Conservation (phyloP, 805 yeast species). For the Metschnikowia shivogae region DNA sequence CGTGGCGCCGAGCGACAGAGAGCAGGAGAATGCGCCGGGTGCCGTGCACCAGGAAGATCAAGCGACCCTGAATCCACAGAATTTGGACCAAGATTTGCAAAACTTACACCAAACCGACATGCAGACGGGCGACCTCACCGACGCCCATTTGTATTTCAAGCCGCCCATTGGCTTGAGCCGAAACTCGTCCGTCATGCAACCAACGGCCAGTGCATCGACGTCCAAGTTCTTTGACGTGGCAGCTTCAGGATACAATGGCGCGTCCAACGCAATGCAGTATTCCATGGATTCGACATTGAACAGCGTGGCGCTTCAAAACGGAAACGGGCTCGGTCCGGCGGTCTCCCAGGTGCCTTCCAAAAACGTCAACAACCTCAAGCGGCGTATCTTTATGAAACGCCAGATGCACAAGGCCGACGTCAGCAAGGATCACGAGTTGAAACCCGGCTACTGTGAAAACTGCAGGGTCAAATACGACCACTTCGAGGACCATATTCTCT, state of each 20-base stretch:
- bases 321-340: conserved; percentile 59
- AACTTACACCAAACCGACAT: background rate
- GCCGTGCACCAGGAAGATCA: no score
- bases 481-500: conserved; percentile 68
- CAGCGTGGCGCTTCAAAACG: conserved; percentile 25
- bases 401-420: conserved; percentile 25
- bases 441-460: conserved; percentile 89
- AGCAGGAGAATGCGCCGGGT: no score
- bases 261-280: conserved; percentile 39
- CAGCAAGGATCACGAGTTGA: conserved; percentile 28
- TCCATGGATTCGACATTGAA: conserved; percentile 40
- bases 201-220: conserved; percentile 23
- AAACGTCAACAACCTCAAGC: conserved; percentile 45
- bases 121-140: background rate
- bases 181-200: conserved; percentile 38
- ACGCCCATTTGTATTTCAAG: conserved; percentile 19
- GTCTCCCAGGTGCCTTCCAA: conserved; percentile 54
- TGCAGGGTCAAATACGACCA: conserved; percentile 80
- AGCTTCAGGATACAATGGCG: conserved; percentile 43
- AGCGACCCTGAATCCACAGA: no score
- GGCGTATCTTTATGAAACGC: conserved; percentile 42
- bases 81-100: no score
- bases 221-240: conserved; percentile 42
- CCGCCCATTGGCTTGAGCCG: conserved; percentile 31
- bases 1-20: conserved; percentile 4